Evolutionary conservation across 2,329 filamentous ascomycete species (phyloP), one percentile per base, ranked within the genome.

Genomic region (Trichoderma sp.): DNA sequence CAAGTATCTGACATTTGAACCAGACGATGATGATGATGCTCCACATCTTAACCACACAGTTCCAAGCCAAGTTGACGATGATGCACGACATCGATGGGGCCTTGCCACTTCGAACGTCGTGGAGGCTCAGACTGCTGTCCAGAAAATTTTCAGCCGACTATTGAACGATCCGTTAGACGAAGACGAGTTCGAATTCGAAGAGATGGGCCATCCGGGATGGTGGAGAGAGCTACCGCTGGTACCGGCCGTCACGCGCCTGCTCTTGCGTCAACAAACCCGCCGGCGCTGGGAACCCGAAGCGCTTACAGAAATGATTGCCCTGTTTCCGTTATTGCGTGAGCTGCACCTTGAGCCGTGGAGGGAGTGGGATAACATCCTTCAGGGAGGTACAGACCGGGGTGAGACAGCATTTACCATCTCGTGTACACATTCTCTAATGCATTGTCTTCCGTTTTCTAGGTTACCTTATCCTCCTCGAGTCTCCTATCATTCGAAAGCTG

Each of bases 331-430:
- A 71, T 73, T 81, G 69, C 72, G 75, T 71, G 76, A 80, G 72
- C 70, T 81, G 66, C 73, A 77, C 70, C 80, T 77, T 73, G 77
- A 80, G 73, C 78, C 78, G 68, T 79, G 77, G 77, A 77, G 75
- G 70, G 74, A 78, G 72, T 77, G 73, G 72, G 19, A 60, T 61
- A 10, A 21, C 16, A 19, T 37, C 8, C 27, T 68, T 29, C 55
- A 60, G 40, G 13, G 16, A 2, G 5, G 6, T 24, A 53, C 29
- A 49, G 55, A 68, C 19, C 21, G 4, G 37, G 16, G 64, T 68
- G 37, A 68, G 64, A 59, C 37, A 21, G 37, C 37, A 47, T 47
- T 29, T 21, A 21, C 16, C 37, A 40, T 60, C 19, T 40, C 29
- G 5, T 37, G 43, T 21, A 59, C 16, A 29, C 35, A 52, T 37